phyloP scores from a whole-genome alignment of 306 rosid species.

The Canavalia gladiata region DNA sequence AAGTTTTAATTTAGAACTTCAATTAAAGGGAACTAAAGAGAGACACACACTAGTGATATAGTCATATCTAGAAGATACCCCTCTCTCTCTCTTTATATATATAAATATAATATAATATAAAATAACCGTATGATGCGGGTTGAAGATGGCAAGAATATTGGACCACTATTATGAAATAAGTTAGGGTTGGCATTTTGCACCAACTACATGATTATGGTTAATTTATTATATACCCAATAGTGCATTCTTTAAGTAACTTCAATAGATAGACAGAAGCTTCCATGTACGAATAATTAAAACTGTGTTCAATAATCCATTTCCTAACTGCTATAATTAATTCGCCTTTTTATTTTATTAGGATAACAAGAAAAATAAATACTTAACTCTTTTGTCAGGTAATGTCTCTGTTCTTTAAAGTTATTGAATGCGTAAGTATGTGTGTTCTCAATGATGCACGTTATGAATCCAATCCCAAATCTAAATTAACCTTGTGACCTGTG shows the following conservation, averaged over 20 bases:
- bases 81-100: too few species aligned
- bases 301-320: background rate
- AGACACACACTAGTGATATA: background rate
- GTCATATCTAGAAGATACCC: too few species aligned
- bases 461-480: background rate
- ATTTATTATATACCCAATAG: background rate
- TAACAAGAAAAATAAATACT: background rate
- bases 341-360: background rate
- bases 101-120: too few species aligned
- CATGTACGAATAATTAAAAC: background rate
- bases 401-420: background rate
- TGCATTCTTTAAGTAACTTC: background rate
- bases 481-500: background rate
- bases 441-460: background rate
- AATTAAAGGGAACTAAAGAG: background rate
- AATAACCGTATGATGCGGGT: background rate
- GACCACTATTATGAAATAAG: constrained; percentile 18
- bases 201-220: background rate
- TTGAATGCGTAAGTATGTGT: background rate
- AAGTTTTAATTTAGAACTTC: background rate
- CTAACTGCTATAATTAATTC: background rate
- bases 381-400: constrained; percentile 18
- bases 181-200: constrained; percentile 19
- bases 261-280: constrained; percentile 5
- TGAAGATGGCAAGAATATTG: constrained; percentile 5